Evolutionary conservation across 2,329 filamentous ascomycete genomes (phyloP).

Genomic region (Curvularia eragrostidis): DNA sequence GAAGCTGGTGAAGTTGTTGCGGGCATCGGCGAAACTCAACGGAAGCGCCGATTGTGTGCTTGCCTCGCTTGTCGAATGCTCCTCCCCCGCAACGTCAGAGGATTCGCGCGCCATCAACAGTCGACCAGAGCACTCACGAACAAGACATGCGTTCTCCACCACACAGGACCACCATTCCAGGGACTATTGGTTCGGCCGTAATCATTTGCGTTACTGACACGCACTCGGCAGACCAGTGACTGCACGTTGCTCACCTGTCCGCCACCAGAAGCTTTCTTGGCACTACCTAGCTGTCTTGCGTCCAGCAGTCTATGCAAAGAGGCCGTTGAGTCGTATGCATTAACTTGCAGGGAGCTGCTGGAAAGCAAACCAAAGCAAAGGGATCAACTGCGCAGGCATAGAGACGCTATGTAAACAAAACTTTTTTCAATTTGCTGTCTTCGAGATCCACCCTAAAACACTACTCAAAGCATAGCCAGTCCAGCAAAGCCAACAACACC

Average conservation of each 20-base stretch:
- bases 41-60: slow-evolving; percentile 37
- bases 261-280: no score
- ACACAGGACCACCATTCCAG: not conserved
- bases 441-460: not conserved
- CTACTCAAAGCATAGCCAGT: slow-evolving; percentile 35
- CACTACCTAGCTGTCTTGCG: not conserved
- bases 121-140: not conserved
- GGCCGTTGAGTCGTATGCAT: not conserved
- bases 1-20: slow-evolving; percentile 36
- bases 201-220: not conserved
- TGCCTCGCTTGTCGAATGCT: slow-evolving; percentile 32
- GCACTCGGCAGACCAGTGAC: not conserved
- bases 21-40: slow-evolving; percentile 31
- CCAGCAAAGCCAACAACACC: slow-evolving; percentile 46
- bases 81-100: slow-evolving; percentile 24
- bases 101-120: slow-evolving; percentile 1
- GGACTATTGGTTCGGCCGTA: not conserved
- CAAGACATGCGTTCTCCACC: not conserved
- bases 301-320: not conserved
- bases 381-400: not conserved
- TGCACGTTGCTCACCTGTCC: not conserved
- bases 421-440: not conserved
- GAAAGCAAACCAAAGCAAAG: not conserved
- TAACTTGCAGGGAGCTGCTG: not conserved
- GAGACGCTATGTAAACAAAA: not conserved